Conservation (phyloP, 2,329 filamentous ascomycete genomes). For the Fragosphaeria purpurea region DNA sequence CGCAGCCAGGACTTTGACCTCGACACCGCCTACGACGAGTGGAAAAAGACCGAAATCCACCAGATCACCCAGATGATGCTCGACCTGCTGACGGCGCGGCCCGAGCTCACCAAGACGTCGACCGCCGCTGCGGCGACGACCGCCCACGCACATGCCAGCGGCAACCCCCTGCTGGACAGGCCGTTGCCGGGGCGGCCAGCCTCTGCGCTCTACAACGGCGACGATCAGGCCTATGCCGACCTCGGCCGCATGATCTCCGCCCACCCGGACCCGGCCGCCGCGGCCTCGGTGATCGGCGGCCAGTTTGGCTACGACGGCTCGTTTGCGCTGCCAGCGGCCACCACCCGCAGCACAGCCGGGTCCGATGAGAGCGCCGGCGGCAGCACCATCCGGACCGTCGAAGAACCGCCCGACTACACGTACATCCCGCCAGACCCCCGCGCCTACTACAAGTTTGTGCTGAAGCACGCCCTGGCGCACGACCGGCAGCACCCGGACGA, state of each 20-base stretch:
- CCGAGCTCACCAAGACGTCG: slow-evolving; percentile 71
- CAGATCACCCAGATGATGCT: slow-evolving; percentile 91
- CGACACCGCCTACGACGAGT: slow-evolving; percentile 77
- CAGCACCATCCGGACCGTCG: slow-evolving; percentile 39
- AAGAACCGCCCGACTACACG: slow-evolving; percentile 64
- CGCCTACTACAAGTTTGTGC: slow-evolving; percentile 70
- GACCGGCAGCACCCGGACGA: slow-evolving; percentile 40
- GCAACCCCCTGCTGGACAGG: slow-evolving; percentile 49
- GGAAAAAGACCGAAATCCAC: slow-evolving; percentile 82
- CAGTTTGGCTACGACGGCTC: slow-evolving; percentile 51
- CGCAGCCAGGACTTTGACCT: slow-evolving; percentile 79
- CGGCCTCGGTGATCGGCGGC: slow-evolving; percentile 20
- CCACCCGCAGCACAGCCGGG: slow-evolving; percentile 26
- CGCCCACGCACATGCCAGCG: background rate
- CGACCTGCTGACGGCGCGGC: slow-evolving; percentile 76
- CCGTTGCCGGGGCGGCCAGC: slow-evolving; percentile 44
- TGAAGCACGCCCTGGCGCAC: slow-evolving; percentile 64
- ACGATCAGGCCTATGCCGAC: slow-evolving; percentile 44
- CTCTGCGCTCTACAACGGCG: slow-evolving; percentile 27
- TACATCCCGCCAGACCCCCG: slow-evolving; percentile 83
- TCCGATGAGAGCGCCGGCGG: slow-evolving; percentile 26
- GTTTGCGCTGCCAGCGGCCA: slow-evolving; percentile 56
- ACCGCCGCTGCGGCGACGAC: slow-evolving; percentile 38
- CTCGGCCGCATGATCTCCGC: slow-evolving; percentile 41
- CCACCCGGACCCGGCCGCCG: slow-evolving; percentile 20